Evolutionary conservation across 768 basidiomycete genomes (phyloP), one percentile per base, ranked within the genome.

Genomic region (Rhodotorula sphaerocarpa): DNA sequence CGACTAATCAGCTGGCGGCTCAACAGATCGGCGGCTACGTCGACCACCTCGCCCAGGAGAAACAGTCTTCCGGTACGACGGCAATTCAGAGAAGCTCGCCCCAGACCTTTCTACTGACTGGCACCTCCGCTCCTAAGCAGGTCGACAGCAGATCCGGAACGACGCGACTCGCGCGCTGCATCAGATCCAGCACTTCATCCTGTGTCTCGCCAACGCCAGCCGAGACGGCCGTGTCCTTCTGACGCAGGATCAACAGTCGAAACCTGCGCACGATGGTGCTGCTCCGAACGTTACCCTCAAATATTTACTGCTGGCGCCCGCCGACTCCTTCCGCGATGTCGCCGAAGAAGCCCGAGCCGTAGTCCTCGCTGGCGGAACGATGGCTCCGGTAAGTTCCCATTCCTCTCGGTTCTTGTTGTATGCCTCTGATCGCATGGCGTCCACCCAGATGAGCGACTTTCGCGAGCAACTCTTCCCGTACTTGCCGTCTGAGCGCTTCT

Each of bases 301-400:
- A 71, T 99, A 95, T 71, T 87, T 95, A 65, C 83, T 90, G 25
- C 81, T 99, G 28, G 96, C 97, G 71, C 92, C 95, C 3, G 82
- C 88, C 1, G 86, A 88, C 10, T 80, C 84, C 60, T 97, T 97
- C 72, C 78, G 80, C 57, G 86, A 89, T n/a, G 81, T 96, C 10
- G 82, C 89, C 1, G 84, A 90, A 25, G 79, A 80, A 30, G 89
- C 91, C 2, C 78, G 89, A 42, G 81, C 87, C 5, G 84, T 97
- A n/a, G 77, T 97, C 33, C 78, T 99, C 43, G 93, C 95, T 12
- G 93, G 93, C 14, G 93, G 93, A 7, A 99, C 93, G 0, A 96
- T 99, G 95, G 90, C 90, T 11, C 93, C 93, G n/a, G 90, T 95
- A 57, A 55, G 79, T 76, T 16, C 21, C 0, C 9, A 2, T 21